phyloP scores from a whole-genome alignment of 164 flowering plant genomes.

The Aristolochia contorta region DNA sequence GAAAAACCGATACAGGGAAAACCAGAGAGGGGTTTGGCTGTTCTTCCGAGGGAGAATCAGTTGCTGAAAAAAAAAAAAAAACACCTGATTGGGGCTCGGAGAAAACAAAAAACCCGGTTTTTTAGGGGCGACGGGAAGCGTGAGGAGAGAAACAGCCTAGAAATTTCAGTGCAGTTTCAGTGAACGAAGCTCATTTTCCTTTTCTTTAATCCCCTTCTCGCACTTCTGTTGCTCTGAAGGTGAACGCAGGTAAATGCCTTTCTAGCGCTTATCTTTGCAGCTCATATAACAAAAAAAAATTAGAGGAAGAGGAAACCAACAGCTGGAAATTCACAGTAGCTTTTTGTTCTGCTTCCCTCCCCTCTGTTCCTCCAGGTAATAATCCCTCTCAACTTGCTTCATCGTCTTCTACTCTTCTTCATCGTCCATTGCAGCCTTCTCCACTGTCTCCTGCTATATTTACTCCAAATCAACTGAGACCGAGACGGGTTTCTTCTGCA shows the following conservation, averaged over 20 bases:
- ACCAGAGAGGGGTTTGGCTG: slow-evolving; percentile 15
- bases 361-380: too few relatives aligned
- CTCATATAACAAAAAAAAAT: neutral
- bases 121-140: slow-evolving; percentile 24
- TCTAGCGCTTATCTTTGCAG: neutral
- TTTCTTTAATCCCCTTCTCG: neutral
- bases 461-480: slow-evolving; percentile 3
- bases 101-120: slow-evolving; percentile 20
- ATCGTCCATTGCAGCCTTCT: too few relatives aligned
- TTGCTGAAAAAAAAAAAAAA: slow-evolving; percentile 27
- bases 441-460: neutral
- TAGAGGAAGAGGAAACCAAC: too few relatives aligned
- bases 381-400: too few relatives aligned
- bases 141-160: slow-evolving; percentile 22
- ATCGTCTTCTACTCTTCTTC: too few relatives aligned
- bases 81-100: slow-evolving; percentile 28
- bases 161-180: slow-evolving; percentile 14
- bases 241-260: slow-evolving; percentile 5
- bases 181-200: neutral
- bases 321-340: too few relatives aligned
- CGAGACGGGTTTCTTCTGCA: neutral
- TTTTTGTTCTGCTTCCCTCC: too few relatives aligned
- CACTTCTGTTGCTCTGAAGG: slow-evolving; percentile 7
- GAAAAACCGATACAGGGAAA: slow-evolving; percentile 22
- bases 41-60: slow-evolving; percentile 56